Evolutionary conservation across 202 grass and related monocot species (phyloP).

Genomic region (Hordeum pubiflorum): DNA sequence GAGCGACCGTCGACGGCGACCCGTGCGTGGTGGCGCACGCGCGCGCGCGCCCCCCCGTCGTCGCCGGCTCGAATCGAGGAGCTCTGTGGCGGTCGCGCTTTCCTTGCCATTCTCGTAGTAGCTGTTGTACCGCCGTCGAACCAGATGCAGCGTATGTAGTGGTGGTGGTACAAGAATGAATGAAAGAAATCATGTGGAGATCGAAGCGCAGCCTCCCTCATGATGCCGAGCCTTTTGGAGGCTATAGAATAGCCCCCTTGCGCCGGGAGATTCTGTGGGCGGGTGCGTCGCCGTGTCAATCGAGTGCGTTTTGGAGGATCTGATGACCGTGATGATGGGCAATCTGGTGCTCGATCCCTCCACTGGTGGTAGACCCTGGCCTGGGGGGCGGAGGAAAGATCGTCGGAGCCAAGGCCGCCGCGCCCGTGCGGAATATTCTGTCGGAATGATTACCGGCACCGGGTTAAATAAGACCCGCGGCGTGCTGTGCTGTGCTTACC

Average conservation of each 20-base stretch:
- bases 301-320: not conserved
- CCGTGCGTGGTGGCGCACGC: not conserved
- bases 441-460: constrained; percentile 32
- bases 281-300: not conserved
- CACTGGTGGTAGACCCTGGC: too few species aligned
- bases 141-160: too few species aligned
- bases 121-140: not conserved
- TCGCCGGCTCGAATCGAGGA: not conserved
- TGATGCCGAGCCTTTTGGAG: not conserved
- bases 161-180: not conserved
- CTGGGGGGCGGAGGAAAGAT: too few species aligned
- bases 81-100: not conserved
- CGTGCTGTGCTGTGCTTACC: not conserved
- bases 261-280: not conserved
- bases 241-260: not conserved
- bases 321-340: not conserved
- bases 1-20: not conserved
- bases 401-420: too few species aligned
- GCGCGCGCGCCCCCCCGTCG: not conserved
- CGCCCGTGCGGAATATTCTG: constrained; percentile 13
- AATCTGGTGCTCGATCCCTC: too few species aligned
- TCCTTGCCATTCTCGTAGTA: not conserved
- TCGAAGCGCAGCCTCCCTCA: not conserved
- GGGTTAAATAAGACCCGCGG: constrained; percentile 19
- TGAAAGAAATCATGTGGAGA: not conserved